Conservation (phyloP, 768 basidiomycete species). For the Termitomyces heimii region DNA sequence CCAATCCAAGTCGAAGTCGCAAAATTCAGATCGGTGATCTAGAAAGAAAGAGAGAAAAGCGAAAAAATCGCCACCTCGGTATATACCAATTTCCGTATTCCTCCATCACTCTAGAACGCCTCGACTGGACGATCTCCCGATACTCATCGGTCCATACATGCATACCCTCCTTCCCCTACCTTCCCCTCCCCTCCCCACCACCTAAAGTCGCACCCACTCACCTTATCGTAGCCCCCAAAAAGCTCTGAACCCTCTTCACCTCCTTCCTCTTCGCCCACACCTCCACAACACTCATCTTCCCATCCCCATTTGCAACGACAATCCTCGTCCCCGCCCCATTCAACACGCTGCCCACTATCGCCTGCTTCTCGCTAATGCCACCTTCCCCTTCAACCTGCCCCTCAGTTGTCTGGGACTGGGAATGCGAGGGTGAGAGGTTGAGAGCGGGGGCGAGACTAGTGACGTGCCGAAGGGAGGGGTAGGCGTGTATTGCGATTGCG, state of each 20-base stretch:
- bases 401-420: not conserved
- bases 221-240: conserved; percentile 21
- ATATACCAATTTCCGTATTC: not conserved
- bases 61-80: not conserved
- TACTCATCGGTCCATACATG: not conserved
- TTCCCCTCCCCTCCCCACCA: not conserved
- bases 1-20: not conserved
- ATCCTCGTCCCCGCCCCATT: conserved; percentile 47
- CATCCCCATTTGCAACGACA: conserved; percentile 34
- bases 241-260: conserved; percentile 26
- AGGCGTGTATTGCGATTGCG: not conserved
- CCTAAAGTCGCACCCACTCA: not conserved
- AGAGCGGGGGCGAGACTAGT: not conserved
- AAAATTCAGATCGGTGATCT: not conserved
- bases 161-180: not conserved
- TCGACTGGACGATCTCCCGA: not conserved
- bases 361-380: conserved; percentile 43
- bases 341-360: conserved; percentile 54
- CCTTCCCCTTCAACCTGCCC: not conserved
- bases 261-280: conserved; percentile 43
- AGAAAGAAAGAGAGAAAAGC: not conserved
- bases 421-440: not conserved
- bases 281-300: conserved; percentile 21
- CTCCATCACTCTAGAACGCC: not conserved
- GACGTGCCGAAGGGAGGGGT: conserved; percentile 1